Conservation (phyloP, 2,329 filamentous ascomycete genomes). For the Fusarium luffae region DNA sequence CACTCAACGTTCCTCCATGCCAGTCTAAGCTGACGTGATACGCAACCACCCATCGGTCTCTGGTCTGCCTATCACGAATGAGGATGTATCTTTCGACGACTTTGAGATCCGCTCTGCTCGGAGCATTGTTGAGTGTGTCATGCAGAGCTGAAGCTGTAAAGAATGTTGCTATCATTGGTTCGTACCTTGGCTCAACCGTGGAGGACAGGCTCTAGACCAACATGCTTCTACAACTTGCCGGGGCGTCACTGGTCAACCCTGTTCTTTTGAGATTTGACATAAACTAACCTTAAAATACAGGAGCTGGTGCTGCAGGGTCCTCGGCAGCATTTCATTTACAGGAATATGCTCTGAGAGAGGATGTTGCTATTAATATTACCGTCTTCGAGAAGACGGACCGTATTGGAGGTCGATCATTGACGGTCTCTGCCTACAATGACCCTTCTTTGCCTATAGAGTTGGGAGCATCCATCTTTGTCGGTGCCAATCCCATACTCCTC, state of each 20-base stretch:
- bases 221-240: neutral
- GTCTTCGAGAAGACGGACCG: slow-evolving; percentile 83
- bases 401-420: slow-evolving; percentile 88
- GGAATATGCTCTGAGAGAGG: slow-evolving; percentile 73
- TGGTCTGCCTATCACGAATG: neutral
- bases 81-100: slow-evolving; percentile 33
- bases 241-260: neutral
- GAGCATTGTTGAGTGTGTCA: slow-evolving; percentile 24
- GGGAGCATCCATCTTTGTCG: slow-evolving; percentile 91
- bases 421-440: slow-evolving; percentile 80
- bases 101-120: slow-evolving; percentile 34
- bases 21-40: neutral
- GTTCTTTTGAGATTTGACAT: neutral
- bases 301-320: slow-evolving; percentile 88
- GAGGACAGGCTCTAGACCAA: neutral
- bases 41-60: neutral
- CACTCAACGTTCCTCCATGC: neutral
- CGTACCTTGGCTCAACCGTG: slow-evolving; percentile 26
- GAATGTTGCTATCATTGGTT: slow-evolving; percentile 54
- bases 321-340: slow-evolving; percentile 86
- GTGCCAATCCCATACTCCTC: slow-evolving; percentile 83
- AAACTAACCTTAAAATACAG: slow-evolving; percentile 57
- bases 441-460: slow-evolving; percentile 79
- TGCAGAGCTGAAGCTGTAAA: slow-evolving; percentile 37
- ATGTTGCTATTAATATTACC: slow-evolving; percentile 78